These are phyloP conservation scores for Flaveria robusta DNA, from an alignment of 129 eudicot species.

Conservation along the genomic window DNA sequence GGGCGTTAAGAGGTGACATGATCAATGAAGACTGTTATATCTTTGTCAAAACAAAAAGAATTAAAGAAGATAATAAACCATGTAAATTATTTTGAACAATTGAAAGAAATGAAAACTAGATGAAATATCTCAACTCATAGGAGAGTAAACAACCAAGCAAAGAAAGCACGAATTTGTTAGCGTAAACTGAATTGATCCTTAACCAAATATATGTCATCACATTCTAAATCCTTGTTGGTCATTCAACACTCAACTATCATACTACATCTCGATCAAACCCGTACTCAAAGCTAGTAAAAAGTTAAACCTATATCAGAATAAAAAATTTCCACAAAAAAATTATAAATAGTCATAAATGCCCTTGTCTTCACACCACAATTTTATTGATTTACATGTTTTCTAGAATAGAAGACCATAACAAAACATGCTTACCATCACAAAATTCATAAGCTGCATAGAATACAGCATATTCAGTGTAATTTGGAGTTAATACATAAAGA, in stretches of 20 bases:
- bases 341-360: not conserved
- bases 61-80: not conserved
- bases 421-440: conserved; percentile 6
- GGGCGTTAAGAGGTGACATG: not conserved
- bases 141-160: not conserved
- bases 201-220: not conserved
- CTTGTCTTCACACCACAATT: not conserved
- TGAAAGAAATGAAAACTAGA: not conserved
- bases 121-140: not conserved
- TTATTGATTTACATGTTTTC: conserved; percentile 1
- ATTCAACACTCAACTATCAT: not conserved
- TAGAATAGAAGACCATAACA: not conserved
- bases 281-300: not conserved
- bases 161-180: not conserved
- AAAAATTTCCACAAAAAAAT: not conserved
- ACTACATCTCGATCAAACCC: not conserved
- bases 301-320: not conserved
- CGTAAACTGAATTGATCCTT: not conserved
- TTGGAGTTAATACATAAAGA: not conserved
- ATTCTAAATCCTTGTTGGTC: not conserved
- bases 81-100: not conserved
- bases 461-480: not conserved
- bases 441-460: not conserved
- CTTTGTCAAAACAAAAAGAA: conserved; percentile 8
- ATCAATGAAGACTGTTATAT: not conserved